Evolutionary conservation across 768 basidiomycete species (phyloP), one percentile per base, ranked within the genome.

Genomic region (Asterophora lycoperdoides): DNA sequence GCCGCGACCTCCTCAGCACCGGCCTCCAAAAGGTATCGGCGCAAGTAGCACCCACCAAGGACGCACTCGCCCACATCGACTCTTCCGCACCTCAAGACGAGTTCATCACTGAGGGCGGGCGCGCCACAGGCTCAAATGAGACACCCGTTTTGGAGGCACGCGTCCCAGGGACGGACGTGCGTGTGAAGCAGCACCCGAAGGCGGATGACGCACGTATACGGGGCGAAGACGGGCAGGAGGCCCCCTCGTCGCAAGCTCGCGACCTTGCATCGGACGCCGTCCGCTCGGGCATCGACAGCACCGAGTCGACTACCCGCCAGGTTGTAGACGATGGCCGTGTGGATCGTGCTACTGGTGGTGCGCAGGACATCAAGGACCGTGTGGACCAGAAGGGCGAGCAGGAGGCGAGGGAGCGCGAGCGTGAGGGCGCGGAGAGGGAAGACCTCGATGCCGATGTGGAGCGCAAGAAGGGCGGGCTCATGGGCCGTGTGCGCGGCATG

Each of bases 1-100:
- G 89, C 0, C 84, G 91, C 35, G 92, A 95, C 64, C 73, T 96
- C 46, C 81, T 95, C 53, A 81, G 89, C 4, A 84, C 79, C 33
- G 79, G 78, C 15, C 84, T 88, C 0, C 64, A 74, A 56, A 87
- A 91, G 60, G 84, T 79, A 10, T 88, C 89, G 6, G 77, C 80
- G 28, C 65, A 64, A 44, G 70, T 93, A 28, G 81, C 84, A 2
- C 95, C 95, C 0, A 58, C 68, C 41, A 64, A 82, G 17, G 83
- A 88, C 37, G 66, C 62, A 0, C 76, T 96, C 33, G 64, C 72
- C n/a, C 65, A 65, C 6, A 80, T 90, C 33, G 82, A 94, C 65
- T 75, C 89, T 40, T 62, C 85, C 32, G 90, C 80, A 0, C 81
- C 88, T 0, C 62, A 74, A 14, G 81, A 85, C 60, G 72, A 86